These are phyloP conservation scores for Volvox africanus DNA, from an alignment of 139 green algal species.

Conservation along the genomic window DNA sequence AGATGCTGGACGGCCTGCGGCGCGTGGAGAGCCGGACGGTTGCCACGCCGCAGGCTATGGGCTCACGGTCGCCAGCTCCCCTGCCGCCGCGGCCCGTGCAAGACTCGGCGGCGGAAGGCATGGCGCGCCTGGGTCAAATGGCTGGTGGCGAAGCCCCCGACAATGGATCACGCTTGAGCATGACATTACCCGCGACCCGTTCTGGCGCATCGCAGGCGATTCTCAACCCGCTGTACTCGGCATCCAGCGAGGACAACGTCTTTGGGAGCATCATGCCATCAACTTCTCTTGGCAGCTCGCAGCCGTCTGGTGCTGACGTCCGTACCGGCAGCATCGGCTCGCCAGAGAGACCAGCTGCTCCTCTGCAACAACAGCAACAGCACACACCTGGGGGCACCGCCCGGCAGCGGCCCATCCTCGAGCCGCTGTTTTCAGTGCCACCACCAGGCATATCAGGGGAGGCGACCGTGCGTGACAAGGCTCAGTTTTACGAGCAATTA, in stretches of 20 bases:
- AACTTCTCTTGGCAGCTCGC: no score
- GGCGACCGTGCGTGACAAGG: conserved; percentile 39
- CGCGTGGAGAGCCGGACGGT: background rate
- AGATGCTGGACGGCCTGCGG: conserved; percentile 7
- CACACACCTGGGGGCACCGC: background rate
- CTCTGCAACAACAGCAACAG: background rate
- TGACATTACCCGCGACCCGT: background rate
- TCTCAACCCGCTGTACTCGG: conserved; percentile 37
- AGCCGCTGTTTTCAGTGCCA: background rate
- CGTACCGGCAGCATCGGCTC: no score
- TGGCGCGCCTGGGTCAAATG: background rate
- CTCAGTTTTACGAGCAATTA: conserved; percentile 44
- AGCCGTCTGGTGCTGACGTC: no score
- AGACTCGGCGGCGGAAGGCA: background rate
- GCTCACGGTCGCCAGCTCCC: background rate
- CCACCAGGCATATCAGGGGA: conserved; percentile 17
- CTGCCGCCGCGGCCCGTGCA: background rate
- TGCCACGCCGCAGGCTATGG: background rate
- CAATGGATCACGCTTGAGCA: background rate
- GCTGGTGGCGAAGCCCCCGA: background rate
- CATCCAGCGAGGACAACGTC: background rate
- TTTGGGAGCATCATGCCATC: background rate
- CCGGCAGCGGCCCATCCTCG: background rate
- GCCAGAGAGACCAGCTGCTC: background rate
- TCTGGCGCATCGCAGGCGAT: conserved; percentile 2